A percentile compares a stretch with the other conserved stretches of the same genome.
These are phyloP conservation scores for Decorospora gaudefroyi DNA, from an alignment of 2,329 filamentous ascomycete genomes.

Conservation along the genomic window DNA sequence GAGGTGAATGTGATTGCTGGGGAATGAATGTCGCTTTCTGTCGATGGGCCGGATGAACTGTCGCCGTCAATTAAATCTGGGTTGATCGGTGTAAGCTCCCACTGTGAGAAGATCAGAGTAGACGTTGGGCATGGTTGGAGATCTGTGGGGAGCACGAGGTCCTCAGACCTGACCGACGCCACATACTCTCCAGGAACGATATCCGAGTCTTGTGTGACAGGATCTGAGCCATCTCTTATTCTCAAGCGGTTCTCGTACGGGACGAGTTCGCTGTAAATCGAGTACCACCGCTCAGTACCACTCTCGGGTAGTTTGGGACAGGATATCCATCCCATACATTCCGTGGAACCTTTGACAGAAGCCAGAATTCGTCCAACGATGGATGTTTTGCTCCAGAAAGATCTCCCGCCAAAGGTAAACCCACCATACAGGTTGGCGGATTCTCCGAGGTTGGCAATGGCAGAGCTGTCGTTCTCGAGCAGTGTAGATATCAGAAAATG, in stretches of 20 bases:
- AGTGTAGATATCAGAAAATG: constrained; percentile 61
- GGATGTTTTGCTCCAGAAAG: constrained; percentile 63
- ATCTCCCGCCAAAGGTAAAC: constrained; percentile 56
- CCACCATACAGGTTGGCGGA: constrained; percentile 60
- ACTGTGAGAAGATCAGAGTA: constrained; percentile 31
- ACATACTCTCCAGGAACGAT: constrained; percentile 36
- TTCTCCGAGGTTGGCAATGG: constrained; percentile 56
- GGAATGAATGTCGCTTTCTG: constrained; percentile 31
- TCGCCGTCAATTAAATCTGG: constrained; percentile 34
- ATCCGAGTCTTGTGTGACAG: constrained; percentile 43
- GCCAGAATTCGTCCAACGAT: constrained; percentile 60
- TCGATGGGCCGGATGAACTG: constrained; percentile 11
- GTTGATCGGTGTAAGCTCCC: constrained; percentile 35
- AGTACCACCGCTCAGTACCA: constrained; percentile 56
- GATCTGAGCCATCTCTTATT: constrained; percentile 42
- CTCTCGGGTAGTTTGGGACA: constrained; percentile 49
- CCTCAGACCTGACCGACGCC: constrained; percentile 33
- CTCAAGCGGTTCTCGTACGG: constrained; percentile 44
- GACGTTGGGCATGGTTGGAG: constrained; percentile 17
- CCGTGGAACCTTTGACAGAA: constrained; percentile 50
- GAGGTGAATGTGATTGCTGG: constrained; percentile 45
- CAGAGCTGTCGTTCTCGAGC: constrained; percentile 59
- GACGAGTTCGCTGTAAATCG: constrained; percentile 48
- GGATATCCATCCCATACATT: constrained; percentile 62
- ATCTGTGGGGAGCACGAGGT: constrained; percentile 49